These are phyloP conservation scores for Daldinia grandis DNA, from an alignment of 495 filamentous ascomycete genomes.

Conservation along the genomic window DNA sequence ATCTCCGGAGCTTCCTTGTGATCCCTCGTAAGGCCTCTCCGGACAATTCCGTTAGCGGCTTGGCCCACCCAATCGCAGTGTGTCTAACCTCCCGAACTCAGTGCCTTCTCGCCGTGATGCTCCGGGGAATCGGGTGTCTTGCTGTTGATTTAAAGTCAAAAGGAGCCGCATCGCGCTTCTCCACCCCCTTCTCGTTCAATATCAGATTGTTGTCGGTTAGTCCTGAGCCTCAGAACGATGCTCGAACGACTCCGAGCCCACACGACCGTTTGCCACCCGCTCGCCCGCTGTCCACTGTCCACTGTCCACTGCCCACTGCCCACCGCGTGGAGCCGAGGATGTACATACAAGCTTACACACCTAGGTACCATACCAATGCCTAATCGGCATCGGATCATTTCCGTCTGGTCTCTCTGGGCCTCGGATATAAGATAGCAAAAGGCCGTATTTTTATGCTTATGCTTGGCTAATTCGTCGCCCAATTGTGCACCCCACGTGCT, in stretches of 20 bases:
- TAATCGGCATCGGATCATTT: slow-evolving; percentile 26
- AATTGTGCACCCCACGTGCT: slow-evolving; percentile 48
- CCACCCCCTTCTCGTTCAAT: slow-evolving; percentile 41
- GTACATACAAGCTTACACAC: no score
- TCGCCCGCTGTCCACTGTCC: no score
- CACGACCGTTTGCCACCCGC: not conserved
- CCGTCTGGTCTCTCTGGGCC: slow-evolving; percentile 5
- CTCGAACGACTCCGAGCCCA: slow-evolving; percentile 6
- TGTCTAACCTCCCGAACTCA: slow-evolving; percentile 34
- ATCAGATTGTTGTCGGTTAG: slow-evolving; percentile 35
- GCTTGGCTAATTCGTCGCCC: slow-evolving; percentile 37
- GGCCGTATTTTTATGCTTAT: slow-evolving; percentile 9
- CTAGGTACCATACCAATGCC: not conserved
- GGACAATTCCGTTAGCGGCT: slow-evolving; percentile 44
- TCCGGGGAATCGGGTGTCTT: slow-evolving; percentile 44
- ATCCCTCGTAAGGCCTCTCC: slow-evolving; percentile 25
- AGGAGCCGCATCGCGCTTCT: slow-evolving; percentile 46
- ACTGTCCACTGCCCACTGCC: no score
- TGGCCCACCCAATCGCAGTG: slow-evolving; percentile 39
- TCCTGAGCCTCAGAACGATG: slow-evolving; percentile 30
- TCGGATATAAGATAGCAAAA: slow-evolving; percentile 38
- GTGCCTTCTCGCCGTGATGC: slow-evolving; percentile 39
- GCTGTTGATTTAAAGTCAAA: slow-evolving; percentile 46
- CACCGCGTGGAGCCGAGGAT: slow-evolving; percentile 28
- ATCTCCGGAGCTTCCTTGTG: slow-evolving; percentile 27